A percentile compares a stretch with the other conserved stretches of the same genome.
Evolutionary conservation across 192 early-diverging fungal species (phyloP).

Genomic region (Gamsiella multidivaricata): DNA sequence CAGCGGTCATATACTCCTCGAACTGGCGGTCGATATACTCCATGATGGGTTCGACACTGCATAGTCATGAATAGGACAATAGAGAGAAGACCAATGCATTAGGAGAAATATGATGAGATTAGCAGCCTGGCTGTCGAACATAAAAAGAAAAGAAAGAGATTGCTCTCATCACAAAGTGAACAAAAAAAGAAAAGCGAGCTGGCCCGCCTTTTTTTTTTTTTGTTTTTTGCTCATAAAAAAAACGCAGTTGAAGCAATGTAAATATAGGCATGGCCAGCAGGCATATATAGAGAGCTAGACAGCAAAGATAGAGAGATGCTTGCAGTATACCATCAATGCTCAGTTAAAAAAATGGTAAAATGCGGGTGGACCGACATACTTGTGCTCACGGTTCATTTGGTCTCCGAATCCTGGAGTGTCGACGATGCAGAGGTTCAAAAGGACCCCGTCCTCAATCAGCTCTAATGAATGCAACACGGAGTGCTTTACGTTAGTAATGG

Average conservation of each 20-base stretch:
- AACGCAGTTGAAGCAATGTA: constrained; percentile 5
- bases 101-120: too few species aligned
- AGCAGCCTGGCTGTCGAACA: too few species aligned
- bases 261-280: constrained; percentile 11
- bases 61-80: not conserved
- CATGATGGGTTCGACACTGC: constrained; percentile 77
- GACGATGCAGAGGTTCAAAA: constrained; percentile 90
- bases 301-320: not conserved
- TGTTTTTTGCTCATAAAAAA: constrained; percentile 23
- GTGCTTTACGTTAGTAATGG: too few species aligned
- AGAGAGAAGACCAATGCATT: not conserved
- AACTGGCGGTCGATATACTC: constrained; percentile 98
- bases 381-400: constrained; percentile 82
- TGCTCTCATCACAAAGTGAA: constrained; percentile 31
- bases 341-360: not conserved
- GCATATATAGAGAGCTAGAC: not conserved
- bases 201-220: not conserved
- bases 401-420: constrained; percentile 92
- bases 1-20: constrained; percentile 87
- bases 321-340: not conserved
- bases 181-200: too few species aligned
- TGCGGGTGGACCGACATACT: constrained; percentile 62
- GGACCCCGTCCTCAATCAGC: constrained; percentile 92
- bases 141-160: not conserved
- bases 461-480: constrained; percentile 62